Evolutionary conservation across 2,329 filamentous ascomycete species (phyloP).

Genomic region (Fusarium fracticaudum): DNA sequence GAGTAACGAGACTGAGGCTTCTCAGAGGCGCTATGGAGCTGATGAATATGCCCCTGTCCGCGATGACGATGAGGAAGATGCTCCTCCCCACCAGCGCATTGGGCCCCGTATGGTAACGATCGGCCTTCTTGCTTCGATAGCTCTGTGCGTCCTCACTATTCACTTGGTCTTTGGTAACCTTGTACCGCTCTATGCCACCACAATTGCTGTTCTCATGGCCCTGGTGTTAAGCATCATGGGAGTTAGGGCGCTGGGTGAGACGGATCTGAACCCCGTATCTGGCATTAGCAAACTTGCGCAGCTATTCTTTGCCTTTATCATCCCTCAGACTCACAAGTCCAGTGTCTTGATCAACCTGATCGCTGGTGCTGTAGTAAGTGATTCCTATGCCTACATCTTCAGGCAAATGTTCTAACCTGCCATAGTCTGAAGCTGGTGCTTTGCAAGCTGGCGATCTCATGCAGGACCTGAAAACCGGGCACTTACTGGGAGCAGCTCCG

Average conservation of each 20-base stretch:
- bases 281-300: slow-evolving; percentile 97
- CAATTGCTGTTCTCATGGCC: slow-evolving; percentile 85
- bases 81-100: slow-evolving; percentile 84
- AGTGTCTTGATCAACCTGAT: slow-evolving; percentile 96
- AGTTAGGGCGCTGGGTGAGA: slow-evolving; percentile 77
- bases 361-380: slow-evolving; percentile 78
- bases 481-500: slow-evolving; percentile 89
- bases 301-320: slow-evolving; percentile 91
- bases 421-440: slow-evolving; percentile 67
- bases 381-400: neutral
- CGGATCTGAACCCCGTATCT: slow-evolving; percentile 94
- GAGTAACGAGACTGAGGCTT: slow-evolving; percentile 8
- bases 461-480: slow-evolving; percentile 96
- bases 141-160: slow-evolving; percentile 83
- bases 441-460: slow-evolving; percentile 95
- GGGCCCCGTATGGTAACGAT: slow-evolving; percentile 74
- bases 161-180: slow-evolving; percentile 84
- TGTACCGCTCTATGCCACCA: slow-evolving; percentile 79
- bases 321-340: slow-evolving; percentile 81
- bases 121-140: slow-evolving; percentile 79
- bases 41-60: slow-evolving; percentile 28
- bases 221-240: slow-evolving; percentile 81
- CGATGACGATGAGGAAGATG: slow-evolving; percentile 74
- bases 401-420: neutral
- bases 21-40: neutral